Base-by-base conservation (phyloP, 805 yeast genomes). In the Ogataea parapolymorpha region DNA sequence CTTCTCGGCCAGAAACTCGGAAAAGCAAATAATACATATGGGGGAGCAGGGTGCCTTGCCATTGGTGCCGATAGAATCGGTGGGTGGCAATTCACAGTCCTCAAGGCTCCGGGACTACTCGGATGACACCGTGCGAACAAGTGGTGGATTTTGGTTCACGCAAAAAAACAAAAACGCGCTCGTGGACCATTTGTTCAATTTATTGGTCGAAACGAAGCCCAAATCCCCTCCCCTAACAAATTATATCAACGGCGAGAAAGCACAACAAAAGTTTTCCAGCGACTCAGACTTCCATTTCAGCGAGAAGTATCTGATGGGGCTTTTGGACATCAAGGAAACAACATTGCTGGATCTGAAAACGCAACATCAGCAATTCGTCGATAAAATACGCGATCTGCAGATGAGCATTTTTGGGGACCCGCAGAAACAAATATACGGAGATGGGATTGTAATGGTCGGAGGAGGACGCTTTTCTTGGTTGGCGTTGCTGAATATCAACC, bases 381-480 rank as follows among this genome's bases (percentile, higher is more conserved):
- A 15, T 8, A 38, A 40, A 13, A 29, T 66, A 54, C 14, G 59
- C 6, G 43, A 55, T 3, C 71, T 77, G 4, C 63, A 66, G 37
- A 70, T 77, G 16, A 57, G 53, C 15, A 31, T 41, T 6, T 59
- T 60, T 42, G 70, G 66, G 15, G 52, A 50, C 34, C 36, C 42
- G n/a, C 25, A 30, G 26, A 37, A 35, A 18, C 20, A 23, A 17
- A 30, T 39, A 18, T 37, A 33, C n/a, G 56, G 58, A 8, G 43
- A 41, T 36, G 72, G 77, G 2, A 67, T 71, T 23, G 80, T 76
- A 11, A 55, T 75, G 27, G 75, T 76, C 32, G 82, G 82, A 7
- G 76, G 82, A 12, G 77, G 74, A 1, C 55, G 68, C 46, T 76
- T 66, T 51, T 63, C 71, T 34, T 74, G 80, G 79, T 62, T 76